A percentile compares a stretch with the other conserved stretches of the same genome.
phyloP scores from a whole-genome alignment of 257 asterid genomes.

The Solanum sejunctum region DNA sequence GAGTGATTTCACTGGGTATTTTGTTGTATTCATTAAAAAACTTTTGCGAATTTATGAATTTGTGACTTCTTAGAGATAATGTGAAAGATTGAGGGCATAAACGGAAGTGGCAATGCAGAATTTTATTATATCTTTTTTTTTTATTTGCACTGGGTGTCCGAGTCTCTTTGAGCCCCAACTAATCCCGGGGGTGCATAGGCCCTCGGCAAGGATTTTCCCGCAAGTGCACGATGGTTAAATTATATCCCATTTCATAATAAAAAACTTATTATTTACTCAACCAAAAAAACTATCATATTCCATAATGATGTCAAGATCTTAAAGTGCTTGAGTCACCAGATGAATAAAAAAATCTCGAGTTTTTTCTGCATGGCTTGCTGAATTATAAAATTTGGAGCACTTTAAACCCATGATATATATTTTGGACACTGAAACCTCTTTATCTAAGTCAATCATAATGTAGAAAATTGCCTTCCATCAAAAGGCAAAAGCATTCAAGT shows the following conservation, averaged over 20 bases:
- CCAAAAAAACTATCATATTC: background rate
- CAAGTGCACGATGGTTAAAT: background rate
- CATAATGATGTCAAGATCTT: background rate
- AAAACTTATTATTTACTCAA: background rate
- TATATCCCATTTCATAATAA: background rate
- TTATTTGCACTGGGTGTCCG: too few relatives aligned
- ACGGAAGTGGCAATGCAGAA: background rate
- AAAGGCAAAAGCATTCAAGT: background rate
- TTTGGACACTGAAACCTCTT: background rate
- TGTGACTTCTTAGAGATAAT: background rate
- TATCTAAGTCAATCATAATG: background rate
- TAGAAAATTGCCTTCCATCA: background rate
- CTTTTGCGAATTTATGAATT: background rate
- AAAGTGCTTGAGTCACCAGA: background rate
- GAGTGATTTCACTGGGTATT: too few relatives aligned
- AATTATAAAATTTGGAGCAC: background rate
- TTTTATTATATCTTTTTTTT: background rate
- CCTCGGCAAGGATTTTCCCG: too few relatives aligned
- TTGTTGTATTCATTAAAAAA: background rate
- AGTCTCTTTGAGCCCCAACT: too few relatives aligned
- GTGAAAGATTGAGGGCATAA: background rate
- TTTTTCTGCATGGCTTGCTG: background rate
- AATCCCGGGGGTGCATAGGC: too few relatives aligned
- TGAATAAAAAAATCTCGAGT: background rate
- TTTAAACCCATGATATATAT: background rate